These are phyloP conservation scores for Immersiella caudata DNA, from an alignment of 495 filamentous ascomycete genomes.

Conservation along the genomic window DNA sequence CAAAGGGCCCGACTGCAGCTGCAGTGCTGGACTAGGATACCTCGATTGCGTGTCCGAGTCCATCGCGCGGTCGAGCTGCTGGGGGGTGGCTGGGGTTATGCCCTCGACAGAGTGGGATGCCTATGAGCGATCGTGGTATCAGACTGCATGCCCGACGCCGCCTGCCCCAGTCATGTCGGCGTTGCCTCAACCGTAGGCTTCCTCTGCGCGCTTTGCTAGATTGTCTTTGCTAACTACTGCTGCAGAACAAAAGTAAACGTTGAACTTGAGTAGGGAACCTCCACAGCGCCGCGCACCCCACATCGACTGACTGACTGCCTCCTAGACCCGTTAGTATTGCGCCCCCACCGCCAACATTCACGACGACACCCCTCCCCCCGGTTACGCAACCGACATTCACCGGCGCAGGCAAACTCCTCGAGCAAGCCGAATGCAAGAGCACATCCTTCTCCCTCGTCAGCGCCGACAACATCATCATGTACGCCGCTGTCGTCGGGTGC, in stretches of 20 bases:
- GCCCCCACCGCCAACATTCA: slow-evolving; percentile 2
- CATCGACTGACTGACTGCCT: not conserved
- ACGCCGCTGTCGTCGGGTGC: slow-evolving; percentile 33
- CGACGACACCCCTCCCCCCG: slow-evolving; percentile 8
- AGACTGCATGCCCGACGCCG: slow-evolving; percentile 24
- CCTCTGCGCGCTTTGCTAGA: not conserved
- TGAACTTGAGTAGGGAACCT: slow-evolving; percentile 18
- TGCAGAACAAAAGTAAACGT: slow-evolving; percentile 22
- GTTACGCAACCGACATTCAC: slow-evolving; percentile 18
- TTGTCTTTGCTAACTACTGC: not conserved
- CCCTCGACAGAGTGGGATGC: slow-evolving; percentile 23
- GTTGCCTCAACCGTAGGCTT: slow-evolving; percentile 26
- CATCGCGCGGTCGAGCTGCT: slow-evolving; percentile 30
- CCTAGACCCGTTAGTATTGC: slow-evolving; percentile 18
- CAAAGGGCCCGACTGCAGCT: slow-evolving; percentile 23
- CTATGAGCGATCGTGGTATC: slow-evolving; percentile 31
- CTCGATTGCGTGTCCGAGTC: slow-evolving; percentile 31
- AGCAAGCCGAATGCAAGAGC: slow-evolving; percentile 19
- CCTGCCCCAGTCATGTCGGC: slow-evolving; percentile 24
- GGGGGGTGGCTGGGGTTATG: slow-evolving; percentile 14
- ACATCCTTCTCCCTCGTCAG: slow-evolving; percentile 30
- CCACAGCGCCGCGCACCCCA: not conserved
- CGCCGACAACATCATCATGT: slow-evolving; percentile 26
- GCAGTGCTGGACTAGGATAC: slow-evolving; percentile 29
- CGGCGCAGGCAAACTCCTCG: slow-evolving; percentile 23